Evolutionary conservation across 768 basidiomycete species (phyloP), one percentile per base, ranked within the genome.

Genomic region (Tricholoma sp.): DNA sequence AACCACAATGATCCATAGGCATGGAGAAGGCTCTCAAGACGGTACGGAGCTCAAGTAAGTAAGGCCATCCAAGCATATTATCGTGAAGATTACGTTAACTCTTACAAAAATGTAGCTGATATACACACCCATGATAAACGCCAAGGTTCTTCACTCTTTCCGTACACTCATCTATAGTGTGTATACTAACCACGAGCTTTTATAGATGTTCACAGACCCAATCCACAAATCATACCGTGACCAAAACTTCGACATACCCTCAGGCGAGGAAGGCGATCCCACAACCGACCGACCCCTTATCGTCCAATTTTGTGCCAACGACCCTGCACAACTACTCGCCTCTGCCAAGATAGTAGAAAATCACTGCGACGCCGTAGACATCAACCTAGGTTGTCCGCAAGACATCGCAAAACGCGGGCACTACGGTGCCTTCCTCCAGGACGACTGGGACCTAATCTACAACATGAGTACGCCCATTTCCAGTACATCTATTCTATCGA

Each of bases 91-190:
- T 24, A 24, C 24, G 24, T 24, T 24, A 4, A 24, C 24, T 24
- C 24, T 24, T 24, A n/a, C n/a, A n/a, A 39, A n/a, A 48, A 48
- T 49, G 37, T 65, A 94, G 84, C 80, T 98, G 18, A 80, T 84
- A n/a, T 98, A 97, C 67, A 94, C 95, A 0, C 97, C 97, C 15
- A 99, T 99, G 97, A 97, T 99, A 64, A 92, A 96, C 59, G 92
- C 94, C 57, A 94, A 91, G 74, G 88, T 88, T 49, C 64, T 57
- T 44, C 34, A 12, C 24, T 20, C 7, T 11, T 4, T 29, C 18
- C 32, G 39, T 33, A 13, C 12, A 34, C 18, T 15, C 42, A 53
- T 29, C 58, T 8, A 12, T 24, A 24, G 24, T 24, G 24, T 24
- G 2, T 24, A 24, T 24, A 24, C 24, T 24, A 24, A 24, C 24